Conservation (phyloP, 352 stramenopile genomes). For the Phytophthora nicotianae region DNA sequence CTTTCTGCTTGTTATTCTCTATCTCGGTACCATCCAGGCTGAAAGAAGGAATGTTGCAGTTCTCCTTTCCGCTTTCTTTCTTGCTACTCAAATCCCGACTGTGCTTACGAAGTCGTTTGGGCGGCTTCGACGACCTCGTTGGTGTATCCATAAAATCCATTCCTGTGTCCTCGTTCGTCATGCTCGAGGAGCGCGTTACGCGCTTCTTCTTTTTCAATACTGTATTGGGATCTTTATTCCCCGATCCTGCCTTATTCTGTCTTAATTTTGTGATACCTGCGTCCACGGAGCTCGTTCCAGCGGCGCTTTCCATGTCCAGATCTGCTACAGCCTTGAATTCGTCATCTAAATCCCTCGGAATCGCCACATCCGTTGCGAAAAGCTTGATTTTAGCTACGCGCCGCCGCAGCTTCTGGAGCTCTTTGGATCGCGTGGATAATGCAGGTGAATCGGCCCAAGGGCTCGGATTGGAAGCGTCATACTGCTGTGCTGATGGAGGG, state of each 20-base stretch:
- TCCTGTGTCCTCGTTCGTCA: slow-evolving; percentile 40
- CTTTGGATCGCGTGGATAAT: slow-evolving; percentile 24
- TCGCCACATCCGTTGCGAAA: not conserved
- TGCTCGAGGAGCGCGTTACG: slow-evolving; percentile 33
- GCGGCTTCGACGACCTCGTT: slow-evolving; percentile 39
- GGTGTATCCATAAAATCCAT: slow-evolving; percentile 48
- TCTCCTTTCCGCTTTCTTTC: slow-evolving; percentile 18
- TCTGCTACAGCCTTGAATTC: not conserved
- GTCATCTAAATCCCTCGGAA: not conserved
- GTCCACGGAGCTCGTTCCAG: slow-evolving; percentile 8
- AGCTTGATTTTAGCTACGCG: slow-evolving; percentile 30
- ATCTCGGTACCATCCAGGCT: slow-evolving; percentile 12
- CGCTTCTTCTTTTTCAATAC: slow-evolving; percentile 47
- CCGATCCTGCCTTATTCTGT: not conserved
- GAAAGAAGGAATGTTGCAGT: slow-evolving; percentile 9
- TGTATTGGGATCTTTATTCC: not conserved
- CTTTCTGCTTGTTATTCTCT: slow-evolving; percentile 1
- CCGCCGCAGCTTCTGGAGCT: slow-evolving; percentile 36
- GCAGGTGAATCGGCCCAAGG: slow-evolving; percentile 15
- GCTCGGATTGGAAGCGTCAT: slow-evolving; percentile 6
- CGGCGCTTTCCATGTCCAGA: slow-evolving; percentile 6
- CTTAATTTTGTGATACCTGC: not conserved
- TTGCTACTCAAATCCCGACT: slow-evolving; percentile 13
- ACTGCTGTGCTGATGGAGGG: slow-evolving; percentile 11
- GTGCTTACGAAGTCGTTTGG: slow-evolving; percentile 47